Conservation (phyloP, 2,329 filamentous ascomycete species). For the Domatiomyces catenatus region DNA sequence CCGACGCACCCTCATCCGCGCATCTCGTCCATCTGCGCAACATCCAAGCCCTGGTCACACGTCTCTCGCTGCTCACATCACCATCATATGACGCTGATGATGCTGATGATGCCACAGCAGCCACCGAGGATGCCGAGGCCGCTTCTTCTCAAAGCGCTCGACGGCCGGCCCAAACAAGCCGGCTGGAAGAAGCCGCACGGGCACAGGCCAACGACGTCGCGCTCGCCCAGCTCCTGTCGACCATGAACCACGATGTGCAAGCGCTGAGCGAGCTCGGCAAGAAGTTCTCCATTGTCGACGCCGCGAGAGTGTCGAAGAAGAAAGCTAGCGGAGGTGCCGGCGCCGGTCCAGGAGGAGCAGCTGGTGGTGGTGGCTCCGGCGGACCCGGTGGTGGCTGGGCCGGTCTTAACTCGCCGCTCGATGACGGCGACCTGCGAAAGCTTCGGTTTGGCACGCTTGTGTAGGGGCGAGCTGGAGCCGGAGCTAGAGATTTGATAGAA, state of each 20-base stretch:
- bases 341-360: too few species aligned
- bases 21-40: constrained; percentile 67
- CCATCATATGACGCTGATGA: constrained; percentile 39
- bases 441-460: not conserved
- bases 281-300: constrained; percentile 51
- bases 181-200: constrained; percentile 53
- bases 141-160: not conserved
- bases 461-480: not conserved
- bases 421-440: not conserved
- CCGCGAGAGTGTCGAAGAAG: not conserved
- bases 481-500: not conserved
- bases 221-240: constrained; percentile 59
- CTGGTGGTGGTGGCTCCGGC: too few species aligned
- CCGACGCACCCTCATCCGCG: constrained; percentile 20
- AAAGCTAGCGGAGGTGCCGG: not conserved
- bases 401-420: not conserved
- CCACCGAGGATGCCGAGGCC: not conserved
- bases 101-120: not conserved
- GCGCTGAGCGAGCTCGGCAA: constrained; percentile 58
- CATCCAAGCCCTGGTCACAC: constrained; percentile 70
- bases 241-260: constrained; percentile 56
- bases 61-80: constrained; percentile 58
- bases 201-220: constrained; percentile 74
- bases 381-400: not conserved
- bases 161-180: not conserved